These are phyloP conservation scores for Russula ochroleuca DNA, from an alignment of 768 basidiomycete genomes.

Conservation along the genomic window DNA sequence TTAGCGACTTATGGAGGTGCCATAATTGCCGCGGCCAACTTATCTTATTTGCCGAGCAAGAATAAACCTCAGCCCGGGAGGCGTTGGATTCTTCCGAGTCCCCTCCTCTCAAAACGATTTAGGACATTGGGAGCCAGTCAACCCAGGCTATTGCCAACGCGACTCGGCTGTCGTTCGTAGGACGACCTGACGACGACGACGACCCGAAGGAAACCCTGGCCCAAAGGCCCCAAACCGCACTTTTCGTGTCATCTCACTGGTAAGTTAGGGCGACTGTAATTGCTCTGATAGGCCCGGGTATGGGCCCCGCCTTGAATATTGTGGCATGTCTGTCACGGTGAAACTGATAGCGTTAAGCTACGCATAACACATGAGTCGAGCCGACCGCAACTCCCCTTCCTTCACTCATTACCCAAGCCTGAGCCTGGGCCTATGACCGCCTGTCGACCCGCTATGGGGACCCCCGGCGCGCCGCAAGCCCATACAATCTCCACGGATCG, in stretches of 20 bases:
- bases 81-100: too few relatives aligned
- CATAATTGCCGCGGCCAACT: too few relatives aligned
- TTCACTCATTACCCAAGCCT: background rate
- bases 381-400: background rate
- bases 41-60: constrained; percentile 16
- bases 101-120: too few relatives aligned
- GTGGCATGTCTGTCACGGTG: too few relatives aligned
- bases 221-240: background rate
- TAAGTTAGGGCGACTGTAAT: too few relatives aligned
- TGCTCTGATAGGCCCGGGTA: too few relatives aligned
- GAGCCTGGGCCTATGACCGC: too few relatives aligned
- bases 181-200: background rate
- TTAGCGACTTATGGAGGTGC: too few relatives aligned
- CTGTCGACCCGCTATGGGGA: too few relatives aligned
- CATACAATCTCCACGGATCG: background rate
- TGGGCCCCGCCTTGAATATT: too few relatives aligned
- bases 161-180: background rate
- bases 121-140: constrained; percentile 16
- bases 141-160: constrained; percentile 9
- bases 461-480: background rate
- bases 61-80: constrained; percentile 19
- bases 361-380: background rate
- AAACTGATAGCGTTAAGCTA: background rate
- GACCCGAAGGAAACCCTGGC: constrained; percentile 21
- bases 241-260: too few relatives aligned